Conservation (phyloP, 1,139 yeast species). For the Diutina mesorugosa region DNA sequence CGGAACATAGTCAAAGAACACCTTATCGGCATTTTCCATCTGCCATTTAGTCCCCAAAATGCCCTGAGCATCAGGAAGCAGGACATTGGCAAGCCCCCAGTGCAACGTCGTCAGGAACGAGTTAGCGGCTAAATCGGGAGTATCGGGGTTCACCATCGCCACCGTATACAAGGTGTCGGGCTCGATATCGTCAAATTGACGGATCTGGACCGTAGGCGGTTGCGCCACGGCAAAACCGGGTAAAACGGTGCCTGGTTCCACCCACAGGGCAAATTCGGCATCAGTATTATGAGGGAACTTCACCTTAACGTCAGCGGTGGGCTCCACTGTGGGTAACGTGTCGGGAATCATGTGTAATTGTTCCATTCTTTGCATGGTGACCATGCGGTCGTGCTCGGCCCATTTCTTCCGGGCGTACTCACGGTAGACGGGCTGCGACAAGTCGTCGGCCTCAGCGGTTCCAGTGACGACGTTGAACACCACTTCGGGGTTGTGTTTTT, state of each 20-base stretch:
- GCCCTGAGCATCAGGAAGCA: slow-evolving; percentile 46
- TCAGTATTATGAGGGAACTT: slow-evolving; percentile 61
- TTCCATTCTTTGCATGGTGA: slow-evolving; percentile 83
- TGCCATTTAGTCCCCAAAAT: slow-evolving; percentile 37
- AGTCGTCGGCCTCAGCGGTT: slow-evolving; percentile 35
- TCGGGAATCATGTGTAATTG: slow-evolving; percentile 82
- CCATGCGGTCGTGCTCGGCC: slow-evolving; percentile 54
- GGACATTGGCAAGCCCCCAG: slow-evolving; percentile 67
- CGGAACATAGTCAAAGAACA: slow-evolving; percentile 58
- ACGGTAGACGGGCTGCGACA: slow-evolving; percentile 69
- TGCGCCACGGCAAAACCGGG: slow-evolving; percentile 61
- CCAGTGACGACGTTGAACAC: slow-evolving; percentile 45
- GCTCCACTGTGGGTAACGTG: slow-evolving; percentile 82
- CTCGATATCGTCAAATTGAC: slow-evolving; percentile 47
- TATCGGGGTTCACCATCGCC: slow-evolving; percentile 81
- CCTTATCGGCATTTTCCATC: slow-evolving; percentile 21
- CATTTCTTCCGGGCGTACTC: slow-evolving; percentile 56
- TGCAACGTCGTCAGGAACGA: slow-evolving; percentile 61
- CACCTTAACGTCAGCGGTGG: slow-evolving; percentile 62
- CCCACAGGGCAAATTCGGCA: slow-evolving; percentile 40
- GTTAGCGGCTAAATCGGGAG: slow-evolving; percentile 64
- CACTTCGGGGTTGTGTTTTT: slow-evolving; percentile 71
- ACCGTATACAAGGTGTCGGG: slow-evolving; percentile 52
- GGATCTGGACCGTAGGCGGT: slow-evolving; percentile 66
- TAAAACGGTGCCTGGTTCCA: slow-evolving; percentile 66